phyloP scores from a whole-genome alignment of 345 rosid species.

The Passiflora organensis region DNA sequence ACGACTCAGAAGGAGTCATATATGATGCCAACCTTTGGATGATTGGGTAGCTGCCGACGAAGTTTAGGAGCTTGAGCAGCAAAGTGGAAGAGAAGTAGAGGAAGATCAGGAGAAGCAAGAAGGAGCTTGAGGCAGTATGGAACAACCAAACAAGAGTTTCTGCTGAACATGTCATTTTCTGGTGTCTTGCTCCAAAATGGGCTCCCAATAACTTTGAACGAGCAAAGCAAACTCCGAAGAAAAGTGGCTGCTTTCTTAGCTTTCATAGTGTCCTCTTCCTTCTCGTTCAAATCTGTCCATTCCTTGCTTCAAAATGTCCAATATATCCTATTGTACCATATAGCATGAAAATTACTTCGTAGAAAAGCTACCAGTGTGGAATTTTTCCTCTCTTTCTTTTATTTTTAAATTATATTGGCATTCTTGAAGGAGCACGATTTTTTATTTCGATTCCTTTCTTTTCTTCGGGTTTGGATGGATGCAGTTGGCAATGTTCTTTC shows the following conservation, averaged over 20 bases:
- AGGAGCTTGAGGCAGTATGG: constrained; percentile 66
- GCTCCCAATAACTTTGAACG: constrained; percentile 11
- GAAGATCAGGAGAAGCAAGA: constrained; percentile 60
- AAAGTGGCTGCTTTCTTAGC: constrained; percentile 18
- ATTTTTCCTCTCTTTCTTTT: too few species aligned
- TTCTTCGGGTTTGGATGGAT: too few species aligned
- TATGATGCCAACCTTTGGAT: constrained; percentile 46
- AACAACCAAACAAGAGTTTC: constrained; percentile 70
- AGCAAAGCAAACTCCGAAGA: constrained; percentile 25
- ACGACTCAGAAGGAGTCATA: background rate
- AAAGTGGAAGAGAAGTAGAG: constrained; percentile 56
- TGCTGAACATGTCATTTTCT: constrained; percentile 67
- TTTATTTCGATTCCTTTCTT: too few species aligned
- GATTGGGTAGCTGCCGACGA: constrained; percentile 58
- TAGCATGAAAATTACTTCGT: too few species aligned
- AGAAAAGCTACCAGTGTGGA: too few species aligned
- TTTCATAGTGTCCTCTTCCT: constrained; percentile 3
- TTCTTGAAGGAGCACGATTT: too few species aligned
- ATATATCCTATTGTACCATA: constrained; percentile 10
- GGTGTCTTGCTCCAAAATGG: constrained; percentile 21
- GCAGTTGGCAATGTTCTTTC: too few species aligned
- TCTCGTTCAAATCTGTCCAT: constrained; percentile 23
- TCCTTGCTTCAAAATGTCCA: constrained; percentile 14
- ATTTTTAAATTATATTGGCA: too few species aligned
- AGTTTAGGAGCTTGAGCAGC: constrained; percentile 51